Base-by-base conservation (phyloP, 2,329 filamentous ascomycete species). In the Blastomyces percursus region DNA sequence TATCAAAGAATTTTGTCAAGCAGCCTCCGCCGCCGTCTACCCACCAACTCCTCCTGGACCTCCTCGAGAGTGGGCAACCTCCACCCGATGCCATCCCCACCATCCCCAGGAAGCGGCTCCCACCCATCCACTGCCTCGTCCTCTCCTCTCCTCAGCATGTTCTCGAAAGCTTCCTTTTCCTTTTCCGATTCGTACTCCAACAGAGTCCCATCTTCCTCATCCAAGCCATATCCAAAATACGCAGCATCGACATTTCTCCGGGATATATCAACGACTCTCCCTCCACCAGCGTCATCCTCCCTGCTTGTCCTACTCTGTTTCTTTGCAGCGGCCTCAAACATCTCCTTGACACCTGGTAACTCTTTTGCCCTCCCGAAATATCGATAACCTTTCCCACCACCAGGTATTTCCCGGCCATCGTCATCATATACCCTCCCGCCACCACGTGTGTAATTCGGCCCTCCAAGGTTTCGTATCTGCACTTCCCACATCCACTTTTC, bases 401-500 rank as follows among this genome's bases (percentile, higher is more conserved):
- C 75, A 51, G 78, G 67, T 80, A 91, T 87, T 73, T 90, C 88
- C 57, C 85, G 78, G 1, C 88, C 88, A 62, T 86, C 82, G 70
- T 90, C 88, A 72, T 91, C 88, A 74, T 89, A 90, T 58, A 89
- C 81, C 67, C 85, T 85, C 38, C 81, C 85, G 0, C 82, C 84
- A 4, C 84, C 84, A 59, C 91, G 83, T 88, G 94, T 96, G 75
- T 97, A 99, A 76, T 97, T 97, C 38, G 94, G 94, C 2, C 94
- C 94, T n/a, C 94, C 94, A 30, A 97, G 75, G 71, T 96, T 95
- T 63, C 92, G 84, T 69, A 99, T 96, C 77, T 96, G 91, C 69
- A 94, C 85, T 80, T 99, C 94, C 94, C 94, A 99, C 84, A 96
- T 92, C 82, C 95, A 91, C 78, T 99, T 99, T 80, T 99, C 94